Evolutionary conservation across 1,284 basidiomycete genomes (phyloP).

Genomic region (Vanrija humicola): DNA sequence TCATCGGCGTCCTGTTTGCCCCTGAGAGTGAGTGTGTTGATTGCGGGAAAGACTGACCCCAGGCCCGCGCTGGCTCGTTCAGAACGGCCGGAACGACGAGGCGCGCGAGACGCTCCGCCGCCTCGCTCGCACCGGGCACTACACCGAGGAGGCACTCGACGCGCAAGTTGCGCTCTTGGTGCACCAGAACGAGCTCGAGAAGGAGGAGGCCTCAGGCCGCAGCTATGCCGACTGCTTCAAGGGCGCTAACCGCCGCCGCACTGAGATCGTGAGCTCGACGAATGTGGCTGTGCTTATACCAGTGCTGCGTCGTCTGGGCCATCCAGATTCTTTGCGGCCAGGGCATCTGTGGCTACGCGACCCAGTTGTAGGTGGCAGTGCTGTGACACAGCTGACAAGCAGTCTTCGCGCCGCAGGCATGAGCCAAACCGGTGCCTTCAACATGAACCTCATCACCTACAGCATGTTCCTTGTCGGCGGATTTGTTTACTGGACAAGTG

Average conservation of each 20-base stretch:
- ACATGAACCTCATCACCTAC: neutral
- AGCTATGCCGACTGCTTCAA: slow-evolving; percentile 7
- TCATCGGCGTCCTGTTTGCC: slow-evolving; percentile 34
- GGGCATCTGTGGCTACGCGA: slow-evolving; percentile 11
- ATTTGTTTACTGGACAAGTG: slow-evolving; percentile 32
- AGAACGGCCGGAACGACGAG: neutral
- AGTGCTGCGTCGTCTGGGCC: neutral
- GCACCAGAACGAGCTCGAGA: slow-evolving; percentile 24
- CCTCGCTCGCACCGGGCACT: neutral
- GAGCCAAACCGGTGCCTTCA: neutral
- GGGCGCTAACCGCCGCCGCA: slow-evolving; percentile 8
- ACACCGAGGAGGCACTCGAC: neutral
- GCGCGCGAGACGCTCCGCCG: neutral
- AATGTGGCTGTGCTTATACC: neutral
- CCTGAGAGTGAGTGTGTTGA: slow-evolving; percentile 16
- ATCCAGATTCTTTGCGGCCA: slow-evolving; percentile 19
- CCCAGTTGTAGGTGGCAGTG: neutral
- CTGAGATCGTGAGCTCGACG: neutral
- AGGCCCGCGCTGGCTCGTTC: slow-evolving; percentile 26
- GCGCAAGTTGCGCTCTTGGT: slow-evolving; percentile 10
- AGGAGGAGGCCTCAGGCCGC: slow-evolving; percentile 7
- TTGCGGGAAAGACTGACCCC: too few species aligned
- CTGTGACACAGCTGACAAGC: neutral
- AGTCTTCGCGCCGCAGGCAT: neutral
- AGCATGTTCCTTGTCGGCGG: slow-evolving; percentile 35